Conservation (phyloP, 2,329 filamentous ascomycete species). For the Colletotrichum musae region DNA sequence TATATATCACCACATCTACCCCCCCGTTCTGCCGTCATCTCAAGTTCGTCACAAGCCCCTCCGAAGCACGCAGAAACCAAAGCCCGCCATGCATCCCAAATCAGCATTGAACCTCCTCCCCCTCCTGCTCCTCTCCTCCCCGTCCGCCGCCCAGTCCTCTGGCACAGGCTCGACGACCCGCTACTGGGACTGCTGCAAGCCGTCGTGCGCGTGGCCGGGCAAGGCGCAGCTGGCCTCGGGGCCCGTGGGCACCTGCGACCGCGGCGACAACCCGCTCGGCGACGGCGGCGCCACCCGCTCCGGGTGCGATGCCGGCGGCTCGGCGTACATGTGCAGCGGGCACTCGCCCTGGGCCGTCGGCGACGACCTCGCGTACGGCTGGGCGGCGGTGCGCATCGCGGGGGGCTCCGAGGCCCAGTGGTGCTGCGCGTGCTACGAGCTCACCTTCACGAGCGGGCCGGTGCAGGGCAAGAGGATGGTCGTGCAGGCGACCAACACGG, state of each 20-base stretch:
- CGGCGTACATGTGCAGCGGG: conserved; percentile 67
- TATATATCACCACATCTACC: not conserved
- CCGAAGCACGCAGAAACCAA: not conserved
- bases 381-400: conserved; percentile 64
- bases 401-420: conserved; percentile 59
- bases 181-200: conserved; percentile 72
- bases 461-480: conserved; percentile 71
- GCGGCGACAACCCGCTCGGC: conserved; percentile 63
- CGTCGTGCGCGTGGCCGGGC: conserved; percentile 67
- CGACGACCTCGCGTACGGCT: conserved; percentile 67
- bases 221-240: conserved; percentile 56
- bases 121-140: conserved; percentile 41
- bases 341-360: conserved; percentile 67
- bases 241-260: conserved; percentile 64
- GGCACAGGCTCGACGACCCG: conserved; percentile 51
- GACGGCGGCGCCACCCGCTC: conserved; percentile 52
- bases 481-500: conserved; percentile 73
- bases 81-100: conserved; percentile 10
- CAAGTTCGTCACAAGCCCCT: not conserved
- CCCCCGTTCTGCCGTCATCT: not conserved
- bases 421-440: conserved; percentile 72
- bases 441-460: conserved; percentile 70
- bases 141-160: conserved; percentile 44
- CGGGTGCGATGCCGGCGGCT: conserved; percentile 60
- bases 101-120: conserved; percentile 42